Base-by-base conservation (phyloP, 306 rosid genomes). In the Clitoria ternatea region DNA sequence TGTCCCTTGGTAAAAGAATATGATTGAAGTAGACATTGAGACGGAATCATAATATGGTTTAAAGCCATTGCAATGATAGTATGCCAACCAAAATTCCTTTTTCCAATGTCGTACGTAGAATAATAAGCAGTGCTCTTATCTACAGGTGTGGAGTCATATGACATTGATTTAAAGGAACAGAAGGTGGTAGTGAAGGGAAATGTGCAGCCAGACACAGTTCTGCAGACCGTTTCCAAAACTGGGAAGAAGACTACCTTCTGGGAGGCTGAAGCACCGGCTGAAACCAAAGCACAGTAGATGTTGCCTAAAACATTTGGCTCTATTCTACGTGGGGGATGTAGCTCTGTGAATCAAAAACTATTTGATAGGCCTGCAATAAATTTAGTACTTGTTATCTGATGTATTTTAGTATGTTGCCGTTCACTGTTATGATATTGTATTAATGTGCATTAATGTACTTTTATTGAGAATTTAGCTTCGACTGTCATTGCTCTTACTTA, bases 111-210 rank as follows among this genome's bases (percentile, higher is more conserved):
- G 30, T 10, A 35, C 66, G 30, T 10, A 35, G 45, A 24, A 32
- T 57, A n/a, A 42, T 66, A 60, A 40, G 11, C 33, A 62, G 6
- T 20, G 64, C 3, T 62, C 49, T 67, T 49, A 69, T 76, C 15
- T 77, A 15, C 84, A 95, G 99, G 97, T 55, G 96, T 95, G 18
- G 97, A 95, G 36, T 81, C 97, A 19, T 95, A 73, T 68, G 99
- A 95, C 81, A 79, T 95, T 52, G 92, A 91, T 69, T 73, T 95
- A 61, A 83, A 95, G 77, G 88, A 89, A 7, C 97, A 95, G 63
- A 95, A 91, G 84, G 97, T 95, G 77, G 93, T 96, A 5, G 99
- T 95, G 83, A 91, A 81, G 74, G 97, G 97, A 44, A 91, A 68
- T 33, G 90, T 87, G 26, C 77, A 76, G 74, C 75, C 90, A 1